Evolutionary conservation across 1,139 yeast species (phyloP), one percentile per base, ranked within the genome.

Genomic region (Eremothecium gossypii): DNA sequence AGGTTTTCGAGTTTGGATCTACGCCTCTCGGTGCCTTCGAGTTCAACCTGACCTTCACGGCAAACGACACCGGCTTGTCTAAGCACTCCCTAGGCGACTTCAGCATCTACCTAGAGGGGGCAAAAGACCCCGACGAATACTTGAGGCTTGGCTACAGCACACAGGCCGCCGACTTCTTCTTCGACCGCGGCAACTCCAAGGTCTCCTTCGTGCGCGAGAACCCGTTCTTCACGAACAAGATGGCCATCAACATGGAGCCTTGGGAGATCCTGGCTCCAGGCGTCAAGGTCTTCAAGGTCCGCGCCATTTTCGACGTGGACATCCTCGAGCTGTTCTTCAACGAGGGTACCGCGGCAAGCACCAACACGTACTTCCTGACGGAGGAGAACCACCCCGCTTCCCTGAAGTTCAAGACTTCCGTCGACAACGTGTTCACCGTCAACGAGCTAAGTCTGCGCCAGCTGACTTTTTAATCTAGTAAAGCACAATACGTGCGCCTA

Each of bases 251-350:
- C 40, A 17, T 31, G 27, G 36, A 29, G 7, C 36, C 40, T 10
- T 32, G 20, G 20, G 31, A 29, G 13, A 11, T 14, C 20, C 12
- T 36, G 6, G 39, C 38, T 26, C 27, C 36, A 26, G 32, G 39
- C 17, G 23, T 14, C 9, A 9, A 13, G 11, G 29, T 36, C 31
- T 54, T 47, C 49, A 53, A 55, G 31, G 50, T 61, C 9, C 52
- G 54, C 33, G 65, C 62, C 36, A 41, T 62, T 17, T 47, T 60
- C 27, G 66, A 62, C 41, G 50, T 51, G 37, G 56, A 57, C 39
- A 49, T 60, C 33, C 26, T 55, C 14, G 66, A 61, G 43, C 35
- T 61, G n/a, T 60, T 49, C 47, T 53, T 60, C 49, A 57, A 60
- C 42, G 53, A 60, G 36, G 61, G 63, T 29, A 47, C 56, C 2